Percentiles rank a stretch among this genome's conserved stretches.
Evolutionary conservation across 306 rosid species (phyloP).

Genomic region (Pachyrhizus erosus): DNA sequence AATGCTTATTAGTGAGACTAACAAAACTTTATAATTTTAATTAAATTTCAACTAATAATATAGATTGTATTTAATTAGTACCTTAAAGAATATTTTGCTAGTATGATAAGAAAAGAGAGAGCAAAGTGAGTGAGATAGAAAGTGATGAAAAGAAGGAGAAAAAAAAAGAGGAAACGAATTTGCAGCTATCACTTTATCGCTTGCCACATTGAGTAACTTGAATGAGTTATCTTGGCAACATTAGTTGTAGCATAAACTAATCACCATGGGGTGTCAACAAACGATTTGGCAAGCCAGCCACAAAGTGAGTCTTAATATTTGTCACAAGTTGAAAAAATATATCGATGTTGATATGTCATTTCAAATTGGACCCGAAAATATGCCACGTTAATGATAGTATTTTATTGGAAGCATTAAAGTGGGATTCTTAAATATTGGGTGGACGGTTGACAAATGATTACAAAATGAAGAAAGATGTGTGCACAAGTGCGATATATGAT

Average conservation of each 20-base stretch:
- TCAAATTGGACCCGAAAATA: background rate
- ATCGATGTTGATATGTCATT: background rate
- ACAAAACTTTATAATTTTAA: too few relatives aligned
- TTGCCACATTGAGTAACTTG: background rate
- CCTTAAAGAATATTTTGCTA: too few relatives aligned
- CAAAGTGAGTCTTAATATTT: background rate
- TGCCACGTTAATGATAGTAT: too few relatives aligned
- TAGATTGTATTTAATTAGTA: too few relatives aligned
- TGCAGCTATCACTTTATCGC: background rate
- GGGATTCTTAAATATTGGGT: slow-evolving; percentile 32
- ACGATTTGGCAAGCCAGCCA: background rate
- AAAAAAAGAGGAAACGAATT: background rate
- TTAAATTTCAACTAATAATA: too few relatives aligned
- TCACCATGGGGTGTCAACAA: background rate
- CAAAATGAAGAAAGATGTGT: slow-evolving; percentile 22
- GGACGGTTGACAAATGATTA: slow-evolving; percentile 49
- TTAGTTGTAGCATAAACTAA: background rate
- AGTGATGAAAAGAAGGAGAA: too few relatives aligned
- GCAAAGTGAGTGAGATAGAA: background rate
- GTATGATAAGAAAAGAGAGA: background rate
- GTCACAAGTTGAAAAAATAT: background rate
- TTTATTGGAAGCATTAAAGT: slow-evolving; percentile 9
- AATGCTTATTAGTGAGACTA: too few relatives aligned
- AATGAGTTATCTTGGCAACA: background rate
- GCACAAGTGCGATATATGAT: slow-evolving; percentile 29